Conservation (phyloP, 2,329 filamentous ascomycete genomes). For the Colletotrichum godetiae region DNA sequence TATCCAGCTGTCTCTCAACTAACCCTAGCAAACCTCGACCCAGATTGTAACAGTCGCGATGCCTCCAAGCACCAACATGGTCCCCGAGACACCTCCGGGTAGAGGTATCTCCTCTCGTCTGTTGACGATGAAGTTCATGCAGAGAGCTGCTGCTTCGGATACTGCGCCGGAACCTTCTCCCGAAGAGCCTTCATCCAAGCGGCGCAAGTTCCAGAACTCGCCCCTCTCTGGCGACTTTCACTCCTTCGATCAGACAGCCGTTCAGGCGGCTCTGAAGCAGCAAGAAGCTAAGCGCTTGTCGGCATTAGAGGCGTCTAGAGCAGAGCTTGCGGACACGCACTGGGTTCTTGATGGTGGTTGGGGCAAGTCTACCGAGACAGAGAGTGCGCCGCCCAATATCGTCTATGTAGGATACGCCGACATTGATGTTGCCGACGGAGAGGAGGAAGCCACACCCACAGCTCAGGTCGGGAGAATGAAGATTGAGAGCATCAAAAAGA, state of each 20-base stretch:
- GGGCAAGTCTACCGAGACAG: conserved; percentile 27
- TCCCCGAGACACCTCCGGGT: conserved; percentile 65
- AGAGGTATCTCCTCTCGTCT: conserved; percentile 84
- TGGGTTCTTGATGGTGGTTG: conserved; percentile 74
- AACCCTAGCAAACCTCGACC: background rate
- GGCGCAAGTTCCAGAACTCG: conserved; percentile 62
- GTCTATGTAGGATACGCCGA: conserved; percentile 68
- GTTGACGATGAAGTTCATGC: conserved; percentile 98
- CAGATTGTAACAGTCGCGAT: conserved; percentile 35
- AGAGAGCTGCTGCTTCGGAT: conserved; percentile 78
- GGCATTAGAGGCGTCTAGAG: conserved; percentile 70
- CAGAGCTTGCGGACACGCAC: conserved; percentile 75
- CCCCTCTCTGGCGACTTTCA: conserved; percentile 48
- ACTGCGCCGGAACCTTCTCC: conserved; percentile 55
- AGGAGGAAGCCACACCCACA: conserved; percentile 48
- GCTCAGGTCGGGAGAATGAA: conserved; percentile 49
- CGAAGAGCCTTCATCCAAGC: conserved; percentile 69
- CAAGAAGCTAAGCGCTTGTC: conserved; percentile 75
- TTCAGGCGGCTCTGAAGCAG: conserved; percentile 72
- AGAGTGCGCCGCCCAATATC: conserved; percentile 59
- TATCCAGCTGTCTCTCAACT: background rate
- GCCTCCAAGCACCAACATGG: conserved; percentile 46
- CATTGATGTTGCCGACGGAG: conserved; percentile 52
- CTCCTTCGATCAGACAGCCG: conserved; percentile 67
- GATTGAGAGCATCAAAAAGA: conserved; percentile 45